Evolutionary conservation across 73 alveolate genomes (phyloP), one percentile per base, ranked within the genome.

Genomic region (Paraurostyla sp.): DNA sequence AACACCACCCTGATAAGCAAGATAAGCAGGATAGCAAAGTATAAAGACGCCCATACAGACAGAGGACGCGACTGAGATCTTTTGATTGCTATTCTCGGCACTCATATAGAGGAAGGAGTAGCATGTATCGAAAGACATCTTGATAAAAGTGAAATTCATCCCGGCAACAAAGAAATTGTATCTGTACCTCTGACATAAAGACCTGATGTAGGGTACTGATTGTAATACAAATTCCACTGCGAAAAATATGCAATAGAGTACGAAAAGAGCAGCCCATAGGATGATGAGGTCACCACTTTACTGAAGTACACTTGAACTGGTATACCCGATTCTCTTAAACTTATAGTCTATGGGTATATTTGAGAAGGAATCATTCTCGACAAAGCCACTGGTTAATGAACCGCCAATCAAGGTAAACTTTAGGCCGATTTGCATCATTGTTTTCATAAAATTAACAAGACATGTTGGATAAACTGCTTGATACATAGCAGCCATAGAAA

Each of bases 381-480:
- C 71, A 27, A 48, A 73, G 25, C 71, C 71, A 25, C 71, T 30
- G 46, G 46, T 25, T 49, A 73, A 27, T 4, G 86, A 73, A 1
- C 86, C 86, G 4, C 86, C 86, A 20, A 73, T 29, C 20, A 73
- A 45, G 7, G 86, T 48, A 32, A 73, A 73, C 29, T 38, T 73
- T 29, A 73, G 59, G 20, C 86, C 86, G 20, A 73, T 71, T 29
- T 25, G 33, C 7, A 49, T 27, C 48, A 73, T 40, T 22, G 86
- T 73, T 29, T 73, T 73, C 30, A 73, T 43, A 49, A 16, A 73
- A 33, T 73, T 73, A 0, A 73, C 86, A 3, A 73, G 52, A 30
- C 86, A 73, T 45, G 86, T 73, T 45, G 86, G 86, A 27, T 73
- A 73, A 3, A 73, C 65, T 73, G 86, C 86, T 48, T 73, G 38